A percentile compares a stretch with the other conserved stretches of the same genome.
Evolutionary conservation across 345 rosid genomes (phyloP).

Genomic region (Sonneratia alba): DNA sequence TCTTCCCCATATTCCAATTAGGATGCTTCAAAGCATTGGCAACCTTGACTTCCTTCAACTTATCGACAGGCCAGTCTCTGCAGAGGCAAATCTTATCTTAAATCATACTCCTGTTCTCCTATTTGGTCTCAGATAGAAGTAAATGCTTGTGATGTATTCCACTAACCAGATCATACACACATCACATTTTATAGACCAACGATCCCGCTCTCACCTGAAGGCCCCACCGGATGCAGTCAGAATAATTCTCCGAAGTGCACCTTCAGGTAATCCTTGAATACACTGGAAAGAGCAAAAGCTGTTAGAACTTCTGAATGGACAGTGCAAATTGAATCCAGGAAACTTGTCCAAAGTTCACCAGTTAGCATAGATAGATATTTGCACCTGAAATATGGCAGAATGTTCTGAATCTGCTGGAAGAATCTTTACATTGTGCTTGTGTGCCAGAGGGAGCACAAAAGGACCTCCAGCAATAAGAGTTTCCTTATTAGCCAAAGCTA

Average conservation of each 20-base stretch:
- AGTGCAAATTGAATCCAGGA: neutral
- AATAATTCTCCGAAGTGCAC: slow-evolving; percentile 73
- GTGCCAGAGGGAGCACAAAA: slow-evolving; percentile 91
- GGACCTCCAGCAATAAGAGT: slow-evolving; percentile 96
- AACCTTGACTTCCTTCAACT: slow-evolving; percentile 79
- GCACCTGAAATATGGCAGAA: slow-evolving; percentile 96
- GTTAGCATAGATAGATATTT: neutral
- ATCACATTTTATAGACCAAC: neutral
- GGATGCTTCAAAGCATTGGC: slow-evolving; percentile 98
- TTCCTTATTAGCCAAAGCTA: slow-evolving; percentile 95
- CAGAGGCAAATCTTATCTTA: neutral
- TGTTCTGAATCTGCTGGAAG: slow-evolving; percentile 99
- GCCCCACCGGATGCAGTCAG: slow-evolving; percentile 98
- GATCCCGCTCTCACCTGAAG: slow-evolving; percentile 51
- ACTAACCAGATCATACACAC: neutral
- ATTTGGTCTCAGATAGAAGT: neutral
- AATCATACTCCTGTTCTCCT: neutral
- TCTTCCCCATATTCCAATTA: slow-evolving; percentile 95
- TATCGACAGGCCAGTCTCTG: slow-evolving; percentile 90
- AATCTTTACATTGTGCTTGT: slow-evolving; percentile 76
- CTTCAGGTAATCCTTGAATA: slow-evolving; percentile 89
- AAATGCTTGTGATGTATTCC: neutral
- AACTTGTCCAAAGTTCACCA: neutral
- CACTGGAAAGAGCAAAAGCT: slow-evolving; percentile 45
- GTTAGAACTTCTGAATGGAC: slow-evolving; percentile 2